Evolutionary conservation across 495 filamentous ascomycete species (phyloP), one percentile per base, ranked within the genome.

Genomic region (Penicillium maclennaniae): DNA sequence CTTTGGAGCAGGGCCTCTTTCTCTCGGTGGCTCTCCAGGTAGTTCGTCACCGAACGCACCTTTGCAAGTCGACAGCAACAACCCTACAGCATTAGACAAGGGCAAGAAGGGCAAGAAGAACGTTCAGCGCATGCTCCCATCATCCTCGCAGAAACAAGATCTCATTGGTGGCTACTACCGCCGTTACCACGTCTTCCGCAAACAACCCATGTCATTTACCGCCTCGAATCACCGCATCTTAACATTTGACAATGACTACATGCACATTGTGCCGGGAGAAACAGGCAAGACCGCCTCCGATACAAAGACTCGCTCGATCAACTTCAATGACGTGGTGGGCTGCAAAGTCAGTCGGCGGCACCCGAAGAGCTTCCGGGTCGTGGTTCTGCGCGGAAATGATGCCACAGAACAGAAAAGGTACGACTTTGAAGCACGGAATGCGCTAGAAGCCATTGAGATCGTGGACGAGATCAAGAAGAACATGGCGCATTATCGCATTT

Each of bases 131-230:
- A 72, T 85, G 69, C 72, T 88, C 4, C 90, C 93, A 53, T 91
- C 91, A 2, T 80, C 91, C 45, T 83, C 88, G 1, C 87, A 89
- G 63, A 86, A 89, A 63, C 84, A 86, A 53, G 87, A 91, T 51
- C 79, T 89, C 53, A 79, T 90, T 12, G 80, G 77, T 16, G 77
- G 82, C 19, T 85, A 82, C 58, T 88, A 90, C 62, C 87, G 87
- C 60, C 92, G 91, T 59, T 98, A 92, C 67, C 87, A 84, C 26
- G 95, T 98, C 16, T 89, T 86, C 72, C 85, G 95, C 58, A 96
- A 95, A 66, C 91, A 96, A 62, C 85, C 89, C 17, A 96, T 97
- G 89, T 85, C 90, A 25, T 90, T 98, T 66, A 85, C 93, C 34
- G 84, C 89, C 4, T 84, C 89, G 45, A 88, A 89, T 56, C 84